Conservation (phyloP, 2,329 filamentous ascomycete species). For the Exophiala lecanii-corni region DNA sequence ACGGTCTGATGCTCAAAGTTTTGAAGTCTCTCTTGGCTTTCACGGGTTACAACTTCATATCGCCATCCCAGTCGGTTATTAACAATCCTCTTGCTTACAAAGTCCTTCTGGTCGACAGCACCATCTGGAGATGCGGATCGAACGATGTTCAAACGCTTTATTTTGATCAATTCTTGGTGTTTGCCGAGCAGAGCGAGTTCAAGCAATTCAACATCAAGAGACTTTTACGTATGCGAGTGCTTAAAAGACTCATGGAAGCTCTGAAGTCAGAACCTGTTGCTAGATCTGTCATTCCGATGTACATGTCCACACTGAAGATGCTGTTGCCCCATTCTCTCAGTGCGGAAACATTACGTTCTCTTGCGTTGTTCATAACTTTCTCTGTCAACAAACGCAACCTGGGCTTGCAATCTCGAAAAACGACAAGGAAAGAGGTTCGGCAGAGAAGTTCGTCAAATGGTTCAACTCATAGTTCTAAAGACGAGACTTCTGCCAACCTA, state of each 20-base stretch:
- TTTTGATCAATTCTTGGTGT: slow-evolving; percentile 85
- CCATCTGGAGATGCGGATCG: slow-evolving; percentile 82
- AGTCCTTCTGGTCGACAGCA: slow-evolving; percentile 83
- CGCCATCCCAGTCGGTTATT: slow-evolving; percentile 82
- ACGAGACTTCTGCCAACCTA: slow-evolving; percentile 28
- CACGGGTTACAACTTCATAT: slow-evolving; percentile 77
- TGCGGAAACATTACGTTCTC: slow-evolving; percentile 75
- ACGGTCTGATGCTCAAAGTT: slow-evolving; percentile 54
- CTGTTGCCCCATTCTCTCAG: slow-evolving; percentile 77
- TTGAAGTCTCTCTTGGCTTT: slow-evolving; percentile 77
- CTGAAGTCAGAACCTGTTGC: slow-evolving; percentile 79
- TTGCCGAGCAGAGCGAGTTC: slow-evolving; percentile 85
- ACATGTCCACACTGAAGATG: slow-evolving; percentile 72
- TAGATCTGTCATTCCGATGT: slow-evolving; percentile 66
- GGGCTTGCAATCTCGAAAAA: slow-evolving; percentile 45
- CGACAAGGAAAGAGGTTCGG: slow-evolving; percentile 32
- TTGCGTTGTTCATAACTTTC: slow-evolving; percentile 91
- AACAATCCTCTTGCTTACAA: slow-evolving; percentile 94
- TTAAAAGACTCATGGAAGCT: slow-evolving; percentile 83
- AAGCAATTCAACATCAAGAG: slow-evolving; percentile 88
- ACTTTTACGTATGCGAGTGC: slow-evolving; percentile 82
- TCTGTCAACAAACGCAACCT: slow-evolving; percentile 65
- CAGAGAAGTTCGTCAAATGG: slow-evolving; percentile 24
- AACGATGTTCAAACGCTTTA: slow-evolving; percentile 77
- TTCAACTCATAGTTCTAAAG: slow-evolving; percentile 30